Percentiles rank a stretch among this genome's conserved stretches.
Evolutionary conservation across 768 basidiomycete genomes (phyloP).

Genomic region (Psilocybe sp.): DNA sequence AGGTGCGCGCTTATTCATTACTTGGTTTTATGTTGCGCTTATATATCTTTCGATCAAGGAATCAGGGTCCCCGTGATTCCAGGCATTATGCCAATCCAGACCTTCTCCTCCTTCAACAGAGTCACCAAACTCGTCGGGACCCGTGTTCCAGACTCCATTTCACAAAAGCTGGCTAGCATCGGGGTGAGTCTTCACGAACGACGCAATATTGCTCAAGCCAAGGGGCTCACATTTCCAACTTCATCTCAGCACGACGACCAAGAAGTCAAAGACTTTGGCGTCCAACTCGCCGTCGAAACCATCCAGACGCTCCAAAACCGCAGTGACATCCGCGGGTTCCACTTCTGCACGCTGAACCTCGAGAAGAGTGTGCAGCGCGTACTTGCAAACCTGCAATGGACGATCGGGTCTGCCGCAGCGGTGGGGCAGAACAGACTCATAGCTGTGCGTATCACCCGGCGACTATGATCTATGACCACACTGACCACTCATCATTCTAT

Average conservation of each 20-base stretch:
- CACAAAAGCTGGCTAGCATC: constrained; percentile 69
- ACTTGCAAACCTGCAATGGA: constrained; percentile 79
- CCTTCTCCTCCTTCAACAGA: constrained; percentile 89
- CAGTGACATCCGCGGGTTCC: constrained; percentile 69
- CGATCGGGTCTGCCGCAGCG: constrained; percentile 32
- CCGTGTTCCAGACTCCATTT: constrained; percentile 64
- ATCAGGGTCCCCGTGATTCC: constrained; percentile 90
- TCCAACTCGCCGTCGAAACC: constrained; percentile 79
- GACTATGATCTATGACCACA: neutral
- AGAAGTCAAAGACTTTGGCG: constrained; percentile 93
- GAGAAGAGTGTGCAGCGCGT: constrained; percentile 92
- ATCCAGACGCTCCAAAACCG: constrained; percentile 56
- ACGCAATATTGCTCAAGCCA: too few species aligned
- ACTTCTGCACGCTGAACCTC: constrained; percentile 95
- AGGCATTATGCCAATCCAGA: constrained; percentile 97
- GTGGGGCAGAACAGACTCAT: constrained; percentile 62
- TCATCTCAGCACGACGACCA: constrained; percentile 84
- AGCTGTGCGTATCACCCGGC: constrained; percentile 37
- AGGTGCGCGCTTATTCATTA: constrained; percentile 46
- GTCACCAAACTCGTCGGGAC: constrained; percentile 87
- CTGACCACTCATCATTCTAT: constrained; percentile 5
- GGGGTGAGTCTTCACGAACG: constrained; percentile 49
- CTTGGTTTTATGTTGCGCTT: neutral
- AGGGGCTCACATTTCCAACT: too few species aligned
- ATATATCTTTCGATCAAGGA: constrained; percentile 44